These are phyloP conservation scores for Graphiopsis chlorocephala DNA, from an alignment of 2,329 filamentous ascomycete species.

Conservation along the genomic window DNA sequence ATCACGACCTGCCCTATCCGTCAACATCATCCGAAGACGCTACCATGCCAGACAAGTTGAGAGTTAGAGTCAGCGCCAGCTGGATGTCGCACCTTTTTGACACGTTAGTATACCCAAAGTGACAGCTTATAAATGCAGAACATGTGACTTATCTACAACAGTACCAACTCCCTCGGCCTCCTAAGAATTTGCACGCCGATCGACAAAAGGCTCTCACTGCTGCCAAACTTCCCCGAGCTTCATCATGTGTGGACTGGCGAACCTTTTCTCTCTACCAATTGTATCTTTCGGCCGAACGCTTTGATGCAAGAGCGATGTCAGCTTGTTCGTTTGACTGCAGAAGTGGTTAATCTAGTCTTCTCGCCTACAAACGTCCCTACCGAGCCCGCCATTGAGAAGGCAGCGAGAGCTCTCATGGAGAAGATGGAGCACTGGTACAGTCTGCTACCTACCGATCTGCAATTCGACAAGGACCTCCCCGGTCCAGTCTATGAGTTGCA, in stretches of 20 bases:
- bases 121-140: background rate
- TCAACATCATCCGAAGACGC: background rate
- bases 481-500: background rate
- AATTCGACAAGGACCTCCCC: background rate
- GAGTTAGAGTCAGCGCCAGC: background rate
- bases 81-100: conserved; percentile 1
- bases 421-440: background rate
- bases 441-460: background rate
- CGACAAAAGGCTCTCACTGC: background rate
- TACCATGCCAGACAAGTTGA: background rate
- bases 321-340: background rate
- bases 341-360: background rate
- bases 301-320: background rate
- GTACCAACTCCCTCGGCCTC: background rate
- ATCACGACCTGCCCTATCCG: background rate
- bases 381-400: background rate
- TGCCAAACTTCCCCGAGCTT: background rate
- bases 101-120: background rate
- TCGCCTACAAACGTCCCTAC: background rate
- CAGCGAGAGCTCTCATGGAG: background rate
- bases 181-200: background rate
- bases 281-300: background rate
- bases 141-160: background rate
- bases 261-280: background rate
- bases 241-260: background rate